These are phyloP conservation scores for Penicillium bialowiezense DNA, from an alignment of 495 filamentous ascomycete species.

Conservation along the genomic window DNA sequence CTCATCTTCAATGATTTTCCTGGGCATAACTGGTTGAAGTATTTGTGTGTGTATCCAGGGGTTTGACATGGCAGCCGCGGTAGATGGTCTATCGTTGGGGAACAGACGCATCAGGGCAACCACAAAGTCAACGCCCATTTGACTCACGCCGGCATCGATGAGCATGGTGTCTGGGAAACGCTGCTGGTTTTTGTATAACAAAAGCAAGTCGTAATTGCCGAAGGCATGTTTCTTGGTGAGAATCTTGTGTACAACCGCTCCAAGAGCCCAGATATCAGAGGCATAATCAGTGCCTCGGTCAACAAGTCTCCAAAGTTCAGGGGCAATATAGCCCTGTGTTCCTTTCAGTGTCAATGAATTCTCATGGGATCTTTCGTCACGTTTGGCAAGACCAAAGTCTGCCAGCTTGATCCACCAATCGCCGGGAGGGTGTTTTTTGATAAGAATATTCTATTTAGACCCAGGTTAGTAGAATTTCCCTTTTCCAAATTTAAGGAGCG, in stretches of 20 bases:
- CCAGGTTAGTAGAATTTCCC: not conserved
- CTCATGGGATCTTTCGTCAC: slow-evolving; percentile 13
- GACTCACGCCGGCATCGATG: not conserved
- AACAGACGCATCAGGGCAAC: slow-evolving; percentile 3
- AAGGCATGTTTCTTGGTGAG: slow-evolving; percentile 10
- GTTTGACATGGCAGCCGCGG: not conserved
- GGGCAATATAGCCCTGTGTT: slow-evolving; percentile 15
- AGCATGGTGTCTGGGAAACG: slow-evolving; percentile 2
- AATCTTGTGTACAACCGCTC: slow-evolving; percentile 12
- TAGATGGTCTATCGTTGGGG: slow-evolving; percentile 2
- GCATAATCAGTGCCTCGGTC: slow-evolving; percentile 5
- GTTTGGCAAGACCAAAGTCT: slow-evolving; percentile 32
- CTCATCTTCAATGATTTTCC: no score
- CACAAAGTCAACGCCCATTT: slow-evolving; percentile 4
- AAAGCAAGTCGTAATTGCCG: not conserved
- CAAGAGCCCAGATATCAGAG: slow-evolving; percentile 18
- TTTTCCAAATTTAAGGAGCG: not conserved
- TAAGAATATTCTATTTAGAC: slow-evolving; percentile 10
- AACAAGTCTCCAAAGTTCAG: slow-evolving; percentile 11
- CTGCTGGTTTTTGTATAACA: not conserved
- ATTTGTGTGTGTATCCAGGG: not conserved
- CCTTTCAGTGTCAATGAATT: slow-evolving; percentile 9
- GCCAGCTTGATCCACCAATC: slow-evolving; percentile 37
- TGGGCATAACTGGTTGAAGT: no score
- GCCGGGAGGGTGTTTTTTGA: slow-evolving; percentile 9